phyloP scores from a whole-genome alignment of 805 yeast genomes.

The Vanderwaltozyma polyspora region DNA sequence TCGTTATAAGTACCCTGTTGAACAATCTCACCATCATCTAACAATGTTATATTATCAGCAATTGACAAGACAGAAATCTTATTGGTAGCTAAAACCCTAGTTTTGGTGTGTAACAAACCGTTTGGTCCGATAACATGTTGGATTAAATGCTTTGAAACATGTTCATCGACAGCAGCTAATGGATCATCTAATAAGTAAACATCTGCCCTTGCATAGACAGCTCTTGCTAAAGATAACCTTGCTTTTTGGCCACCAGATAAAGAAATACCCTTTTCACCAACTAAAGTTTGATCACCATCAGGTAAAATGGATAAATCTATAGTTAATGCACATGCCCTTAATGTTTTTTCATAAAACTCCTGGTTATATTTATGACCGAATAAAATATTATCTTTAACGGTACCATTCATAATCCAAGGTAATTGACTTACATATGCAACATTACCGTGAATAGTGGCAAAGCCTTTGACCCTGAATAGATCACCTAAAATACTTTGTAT shows the following conservation, averaged over 20 bases:
- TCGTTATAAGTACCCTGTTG: constrained; percentile 56
- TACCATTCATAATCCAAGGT: constrained; percentile 96
- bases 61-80: constrained; percentile 69
- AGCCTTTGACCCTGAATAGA: constrained; percentile 62
- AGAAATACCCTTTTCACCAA: constrained; percentile 95
- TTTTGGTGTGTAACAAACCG: constrained; percentile 65
- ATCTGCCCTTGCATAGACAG: constrained; percentile 91
- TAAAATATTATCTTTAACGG: constrained; percentile 79
- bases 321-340: constrained; percentile 78
- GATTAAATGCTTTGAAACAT: constrained; percentile 80
- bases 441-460: constrained; percentile 59
- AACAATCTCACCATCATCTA: constrained; percentile 54
- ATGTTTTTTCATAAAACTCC: constrained; percentile 66
- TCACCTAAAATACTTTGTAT: constrained; percentile 77
- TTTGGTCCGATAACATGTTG: constrained; percentile 71
- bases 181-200: constrained; percentile 86
- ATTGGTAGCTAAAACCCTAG: constrained; percentile 77
- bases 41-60: constrained; percentile 59
- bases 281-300: constrained; percentile 83
- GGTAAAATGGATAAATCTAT: constrained; percentile 72
- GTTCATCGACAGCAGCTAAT: constrained; percentile 94
- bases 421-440: constrained; percentile 87
- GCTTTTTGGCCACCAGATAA: constrained; percentile 98
- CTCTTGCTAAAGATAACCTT: constrained; percentile 85
- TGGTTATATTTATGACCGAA: constrained; percentile 83